phyloP scores from a whole-genome alignment of 192 early-diverging fungal species.

The Chytriomyces sp. region DNA sequence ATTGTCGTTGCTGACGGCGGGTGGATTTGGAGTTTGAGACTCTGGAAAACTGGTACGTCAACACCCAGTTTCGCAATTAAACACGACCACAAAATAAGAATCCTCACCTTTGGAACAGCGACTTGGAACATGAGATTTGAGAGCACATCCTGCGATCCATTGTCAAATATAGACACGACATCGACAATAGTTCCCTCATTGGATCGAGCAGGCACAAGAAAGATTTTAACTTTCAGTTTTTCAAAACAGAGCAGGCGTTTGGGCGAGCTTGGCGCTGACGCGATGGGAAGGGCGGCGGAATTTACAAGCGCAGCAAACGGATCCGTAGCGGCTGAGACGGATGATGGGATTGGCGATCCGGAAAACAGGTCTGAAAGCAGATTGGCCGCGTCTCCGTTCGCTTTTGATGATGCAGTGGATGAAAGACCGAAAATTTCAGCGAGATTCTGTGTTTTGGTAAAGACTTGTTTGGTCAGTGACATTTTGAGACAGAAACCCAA shows the following conservation, averaged over 20 bases:
- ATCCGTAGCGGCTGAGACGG: background rate
- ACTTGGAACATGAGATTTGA: constrained; percentile 81
- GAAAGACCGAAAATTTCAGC: constrained; percentile 22
- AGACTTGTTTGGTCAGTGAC: background rate
- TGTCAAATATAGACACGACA: constrained; percentile 72
- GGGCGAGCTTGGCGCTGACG: background rate
- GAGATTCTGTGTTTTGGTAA: constrained; percentile 5
- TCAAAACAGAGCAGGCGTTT: constrained; percentile 64
- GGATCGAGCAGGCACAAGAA: constrained; percentile 70
- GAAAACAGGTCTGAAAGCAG: constrained; percentile 57
- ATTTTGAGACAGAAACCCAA: background rate
- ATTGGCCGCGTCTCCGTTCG: constrained; percentile 29
- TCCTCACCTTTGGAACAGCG: constrained; percentile 83
- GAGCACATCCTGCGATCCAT: constrained; percentile 62
- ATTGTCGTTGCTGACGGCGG: constrained; percentile 75
- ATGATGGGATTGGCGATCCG: constrained; percentile 19
- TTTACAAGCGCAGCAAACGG: constrained; percentile 9
- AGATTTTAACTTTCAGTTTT: constrained; percentile 76
- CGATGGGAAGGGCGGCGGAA: background rate
- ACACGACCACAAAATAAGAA: background rate
- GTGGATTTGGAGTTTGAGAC: constrained; percentile 82
- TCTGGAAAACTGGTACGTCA: constrained; percentile 37
- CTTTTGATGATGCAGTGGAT: background rate
- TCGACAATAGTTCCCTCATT: constrained; percentile 58
- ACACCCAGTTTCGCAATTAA: background rate